phyloP scores from a whole-genome alignment of 306 rosid genomes.

The Quercus gilva region DNA sequence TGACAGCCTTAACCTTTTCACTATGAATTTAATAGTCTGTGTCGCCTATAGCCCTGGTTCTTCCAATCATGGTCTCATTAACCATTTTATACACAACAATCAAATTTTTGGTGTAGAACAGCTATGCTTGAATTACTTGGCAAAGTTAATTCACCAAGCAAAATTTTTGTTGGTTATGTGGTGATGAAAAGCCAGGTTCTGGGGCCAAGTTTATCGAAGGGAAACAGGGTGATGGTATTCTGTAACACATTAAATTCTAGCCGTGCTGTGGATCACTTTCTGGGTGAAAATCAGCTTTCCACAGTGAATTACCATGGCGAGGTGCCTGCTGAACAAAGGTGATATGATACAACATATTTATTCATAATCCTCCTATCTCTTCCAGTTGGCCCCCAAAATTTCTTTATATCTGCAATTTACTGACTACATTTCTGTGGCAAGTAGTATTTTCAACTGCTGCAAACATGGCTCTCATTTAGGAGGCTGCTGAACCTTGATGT shows the following conservation, averaged over 20 bases:
- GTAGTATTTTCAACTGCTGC: neutral
- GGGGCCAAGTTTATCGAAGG: constrained; percentile 90
- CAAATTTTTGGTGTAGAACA: neutral
- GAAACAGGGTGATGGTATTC: constrained; percentile 93
- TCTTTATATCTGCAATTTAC: neutral
- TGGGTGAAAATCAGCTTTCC: constrained; percentile 73
- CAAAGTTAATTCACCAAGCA: constrained; percentile 18
- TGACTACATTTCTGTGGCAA: neutral
- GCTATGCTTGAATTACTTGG: neutral
- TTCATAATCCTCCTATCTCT: neutral
- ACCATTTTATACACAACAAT: neutral
- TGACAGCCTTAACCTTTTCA: neutral
- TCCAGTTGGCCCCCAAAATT: neutral
- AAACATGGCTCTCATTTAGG: neutral
- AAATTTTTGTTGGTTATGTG: constrained; percentile 13
- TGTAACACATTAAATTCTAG: constrained; percentile 91
- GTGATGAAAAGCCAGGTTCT: constrained; percentile 66
- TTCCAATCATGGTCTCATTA: neutral
- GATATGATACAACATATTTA: constrained; percentile 13
- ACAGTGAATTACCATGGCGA: constrained; percentile 93
- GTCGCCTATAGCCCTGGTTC: neutral
- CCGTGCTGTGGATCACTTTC: constrained; percentile 99
- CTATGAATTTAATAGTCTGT: neutral
- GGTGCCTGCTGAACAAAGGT: constrained; percentile 96
- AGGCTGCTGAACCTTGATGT: neutral